Evolutionary conservation across 108 stramenopile genomes (phyloP), one percentile per base, ranked within the genome.

Genomic region (Cyclotella baltica): DNA sequence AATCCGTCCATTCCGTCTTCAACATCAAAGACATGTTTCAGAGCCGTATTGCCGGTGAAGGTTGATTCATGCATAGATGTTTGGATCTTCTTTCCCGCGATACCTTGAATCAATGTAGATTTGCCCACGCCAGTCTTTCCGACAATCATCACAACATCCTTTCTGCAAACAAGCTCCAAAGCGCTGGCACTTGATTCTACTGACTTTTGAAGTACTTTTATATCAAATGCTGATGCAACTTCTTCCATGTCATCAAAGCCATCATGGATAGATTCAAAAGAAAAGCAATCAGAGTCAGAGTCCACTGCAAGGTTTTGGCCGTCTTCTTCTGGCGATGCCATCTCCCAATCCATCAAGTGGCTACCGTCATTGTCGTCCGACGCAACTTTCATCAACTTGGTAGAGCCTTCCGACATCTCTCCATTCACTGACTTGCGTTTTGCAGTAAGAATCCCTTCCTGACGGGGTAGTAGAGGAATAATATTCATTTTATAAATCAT

Each of bases 51-150:
- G 3, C 86, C 84, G 52, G 66, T 62, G 46, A 75, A 80, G 19
- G 62, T 70, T 53, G 75, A 38, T 48, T 30, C 55, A 51, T 83
- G 82, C 8, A 35, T 37, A n/a, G 63, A 23, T 31, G 50, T 27
- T 27, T 75, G 36, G 27, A 86, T 85, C 11, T 34, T 48, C 43
- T 87, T 89, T 47, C 88, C 88, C 40, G 88, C 86, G 27, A 89
- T 83, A 11, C 85, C 86, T 63, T 89, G 88, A 56, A 87, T 75
- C 5, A 89, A 51, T 9, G 82, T 80, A 18, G 55, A 61, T 50
- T 89, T 89, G 4, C 86, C 88, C 18, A 68, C 72, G 15, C 87
- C 87, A 22, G 87, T 88, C 37, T 88, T 88, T 3, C 87, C 87
- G 9, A 85, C 69, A n/a, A 86, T 53, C 1, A 83, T 18, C 13